phyloP scores from a whole-genome alignment of 345 rosid species.

The Populus deltoides region DNA sequence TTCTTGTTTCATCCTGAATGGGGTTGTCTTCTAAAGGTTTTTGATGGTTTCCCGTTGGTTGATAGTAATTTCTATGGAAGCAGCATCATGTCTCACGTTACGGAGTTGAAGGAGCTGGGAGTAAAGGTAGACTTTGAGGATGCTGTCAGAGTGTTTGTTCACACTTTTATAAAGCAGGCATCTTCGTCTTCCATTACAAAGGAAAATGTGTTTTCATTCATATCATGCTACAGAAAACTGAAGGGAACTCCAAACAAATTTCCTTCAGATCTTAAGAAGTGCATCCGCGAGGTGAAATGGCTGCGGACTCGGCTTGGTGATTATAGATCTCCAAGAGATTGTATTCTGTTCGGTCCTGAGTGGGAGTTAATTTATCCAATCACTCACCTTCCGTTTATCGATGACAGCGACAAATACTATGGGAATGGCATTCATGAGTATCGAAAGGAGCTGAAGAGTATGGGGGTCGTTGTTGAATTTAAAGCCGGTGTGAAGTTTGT shows the following conservation, averaged over 20 bases:
- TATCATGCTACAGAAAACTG: conserved; percentile 46
- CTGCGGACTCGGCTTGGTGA: conserved; percentile 56
- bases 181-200: conserved; percentile 31
- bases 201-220: conserved; percentile 29
- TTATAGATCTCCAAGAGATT: conserved; percentile 46
- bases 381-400: conserved; percentile 55
- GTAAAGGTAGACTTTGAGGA: conserved; percentile 43
- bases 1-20: conserved; percentile 53
- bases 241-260: conserved; percentile 10
- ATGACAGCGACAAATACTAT: conserved; percentile 44
- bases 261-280: conserved; percentile 31
- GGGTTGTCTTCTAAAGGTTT: conserved; percentile 53
- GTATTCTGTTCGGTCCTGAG: conserved; percentile 48
- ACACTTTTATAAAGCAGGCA: conserved; percentile 37
- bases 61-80: conserved; percentile 41
- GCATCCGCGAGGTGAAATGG: conserved; percentile 48
- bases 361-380: conserved; percentile 57
- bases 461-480: conserved; percentile 43
- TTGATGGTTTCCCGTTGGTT: conserved; percentile 42
- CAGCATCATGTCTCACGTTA: conserved; percentile 19
- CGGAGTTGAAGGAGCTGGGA: conserved; percentile 49
- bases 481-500: conserved; percentile 50
- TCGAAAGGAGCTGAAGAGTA: conserved; percentile 43
- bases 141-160: conserved; percentile 39
- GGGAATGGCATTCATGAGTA: conserved; percentile 46